phyloP scores from a whole-genome alignment of 164 flowering plant genomes.

The Berberis thunbergii region DNA sequence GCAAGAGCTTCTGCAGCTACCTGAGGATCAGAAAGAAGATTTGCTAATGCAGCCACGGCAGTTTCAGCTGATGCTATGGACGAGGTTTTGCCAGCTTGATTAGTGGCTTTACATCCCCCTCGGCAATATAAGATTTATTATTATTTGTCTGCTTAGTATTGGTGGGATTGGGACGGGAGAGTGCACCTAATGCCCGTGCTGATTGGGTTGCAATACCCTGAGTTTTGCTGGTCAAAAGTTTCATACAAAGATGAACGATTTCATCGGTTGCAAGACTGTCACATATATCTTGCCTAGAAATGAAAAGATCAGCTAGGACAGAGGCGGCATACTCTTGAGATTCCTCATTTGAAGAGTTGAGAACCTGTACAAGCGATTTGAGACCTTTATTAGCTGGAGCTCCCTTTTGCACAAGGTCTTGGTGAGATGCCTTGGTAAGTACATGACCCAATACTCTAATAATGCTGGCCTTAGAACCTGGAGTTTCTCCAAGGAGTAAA shows the following conservation, averaged over 20 bases:
- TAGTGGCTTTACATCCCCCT: conserved; percentile 71
- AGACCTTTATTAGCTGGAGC: conserved; percentile 68
- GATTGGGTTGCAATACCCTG: conserved; percentile 69
- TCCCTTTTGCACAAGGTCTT: conserved; percentile 63
- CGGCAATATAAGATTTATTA: conserved; percentile 59
- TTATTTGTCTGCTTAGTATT: conserved; percentile 31
- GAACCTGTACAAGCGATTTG: conserved; percentile 68
- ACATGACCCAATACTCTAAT: conserved; percentile 80
- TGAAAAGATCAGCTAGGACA: conserved; percentile 75
- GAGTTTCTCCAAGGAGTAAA: conserved; percentile 64
- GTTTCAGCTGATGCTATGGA: conserved; percentile 77
- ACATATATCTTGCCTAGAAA: conserved; percentile 67
- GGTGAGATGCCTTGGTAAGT: conserved; percentile 53
- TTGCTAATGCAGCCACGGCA: conserved; percentile 86
- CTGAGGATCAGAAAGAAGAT: conserved; percentile 72
- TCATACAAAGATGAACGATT: conserved; percentile 75
- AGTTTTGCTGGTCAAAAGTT: conserved; percentile 76
- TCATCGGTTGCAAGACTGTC: conserved; percentile 84
- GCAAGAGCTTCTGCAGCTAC: conserved; percentile 75
- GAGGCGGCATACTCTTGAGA: conserved; percentile 86
- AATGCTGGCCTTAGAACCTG: conserved; percentile 54
- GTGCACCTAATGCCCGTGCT: conserved; percentile 79
- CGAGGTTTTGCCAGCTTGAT: conserved; percentile 76
- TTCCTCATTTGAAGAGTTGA: conserved; percentile 71
- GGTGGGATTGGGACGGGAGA: conserved; percentile 48